phyloP scores from a whole-genome alignment of 2,329 filamentous ascomycete genomes.

The Aspergillus persii region DNA sequence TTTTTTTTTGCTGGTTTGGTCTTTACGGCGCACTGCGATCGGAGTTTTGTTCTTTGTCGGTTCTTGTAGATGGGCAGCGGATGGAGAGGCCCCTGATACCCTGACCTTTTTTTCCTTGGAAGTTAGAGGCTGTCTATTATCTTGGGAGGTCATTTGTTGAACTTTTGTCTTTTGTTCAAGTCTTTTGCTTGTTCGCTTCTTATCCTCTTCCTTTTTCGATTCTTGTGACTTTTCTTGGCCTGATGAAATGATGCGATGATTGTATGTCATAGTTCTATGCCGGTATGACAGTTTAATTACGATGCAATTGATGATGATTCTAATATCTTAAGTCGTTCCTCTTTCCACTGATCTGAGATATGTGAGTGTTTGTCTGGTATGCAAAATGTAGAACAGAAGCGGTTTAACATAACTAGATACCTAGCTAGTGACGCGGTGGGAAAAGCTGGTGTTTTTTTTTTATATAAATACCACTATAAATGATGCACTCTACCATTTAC shows the following conservation, averaged over 20 bases:
- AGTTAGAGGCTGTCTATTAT: neutral
- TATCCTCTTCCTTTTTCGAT: conserved; percentile 5
- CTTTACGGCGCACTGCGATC: neutral
- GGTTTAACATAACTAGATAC: too few species aligned
- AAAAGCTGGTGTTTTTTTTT: too few species aligned
- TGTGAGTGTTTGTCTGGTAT: neutral
- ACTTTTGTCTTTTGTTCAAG: conserved; percentile 1
- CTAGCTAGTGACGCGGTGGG: too few species aligned
- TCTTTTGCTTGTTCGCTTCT: conserved; percentile 4
- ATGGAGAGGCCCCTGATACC: neutral
- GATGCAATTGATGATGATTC: neutral
- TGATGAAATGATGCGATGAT: conserved; percentile 14
- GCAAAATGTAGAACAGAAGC: neutral
- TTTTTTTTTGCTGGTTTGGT: conserved; percentile 3
- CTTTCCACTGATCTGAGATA: too few species aligned
- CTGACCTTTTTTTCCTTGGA: neutral
- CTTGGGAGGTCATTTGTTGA: neutral
- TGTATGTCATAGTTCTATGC: conserved; percentile 8
- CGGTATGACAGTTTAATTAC: conserved; percentile 5
- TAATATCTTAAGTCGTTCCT: too few species aligned
- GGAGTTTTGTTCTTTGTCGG: neutral
- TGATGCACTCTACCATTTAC: too few species aligned
- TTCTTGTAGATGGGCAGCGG: neutral
- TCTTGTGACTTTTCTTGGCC: neutral
- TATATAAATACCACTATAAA: too few species aligned